Evolutionary conservation across 495 filamentous ascomycete species (phyloP), one percentile per base, ranked within the genome.

Genomic region (Lasiosphaeris hirsuta): DNA sequence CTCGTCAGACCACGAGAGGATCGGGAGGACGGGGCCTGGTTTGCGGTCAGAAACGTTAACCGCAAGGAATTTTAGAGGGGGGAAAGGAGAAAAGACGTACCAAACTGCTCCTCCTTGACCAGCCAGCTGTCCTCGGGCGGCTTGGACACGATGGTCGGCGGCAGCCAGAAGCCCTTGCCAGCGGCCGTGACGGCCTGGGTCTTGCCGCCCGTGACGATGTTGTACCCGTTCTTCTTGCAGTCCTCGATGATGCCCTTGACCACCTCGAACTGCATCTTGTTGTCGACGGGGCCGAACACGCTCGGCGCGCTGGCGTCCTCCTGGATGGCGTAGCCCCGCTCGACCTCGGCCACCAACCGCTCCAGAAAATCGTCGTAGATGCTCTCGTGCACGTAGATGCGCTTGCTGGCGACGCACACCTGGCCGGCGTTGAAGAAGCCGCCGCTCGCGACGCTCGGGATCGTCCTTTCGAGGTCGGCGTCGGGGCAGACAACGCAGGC

Each of bases 351-450:
- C 33, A 85, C 73, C 56, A 89, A 71, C 7, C 71, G 70, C 9
- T 75, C 65, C 7, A 84, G 65, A 70, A 90, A 89, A 41, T 72
- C 64, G 36, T 85, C 78, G 70, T 88, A 89, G 60, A 89, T 84
- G 11, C 70, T 72, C 60, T 87, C 79, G 70, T 89, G 86, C 17
- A 90, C 79, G 64, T 88, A 89, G 57, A 90, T 74, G 4, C 86
- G 79, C 68, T 89, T 89, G 33, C 79, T 70, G 36, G 74, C 69
- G 11, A 77, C 70, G 63, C 75, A 78, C 35, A 80, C 72, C 63
- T 86, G 83, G 10, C 84, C 84, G 0, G 76, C 80, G 69, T 85
- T 83, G 56, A 85, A 80, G 54, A 87, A 84, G 0, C 77, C 77
- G 38, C 81, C 78, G 39, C 72, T 72, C 9, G 78, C 78, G 7